These are phyloP conservation scores for Maudiozyma barnettii DNA, from an alignment of 805 yeast species.

Conservation along the genomic window DNA sequence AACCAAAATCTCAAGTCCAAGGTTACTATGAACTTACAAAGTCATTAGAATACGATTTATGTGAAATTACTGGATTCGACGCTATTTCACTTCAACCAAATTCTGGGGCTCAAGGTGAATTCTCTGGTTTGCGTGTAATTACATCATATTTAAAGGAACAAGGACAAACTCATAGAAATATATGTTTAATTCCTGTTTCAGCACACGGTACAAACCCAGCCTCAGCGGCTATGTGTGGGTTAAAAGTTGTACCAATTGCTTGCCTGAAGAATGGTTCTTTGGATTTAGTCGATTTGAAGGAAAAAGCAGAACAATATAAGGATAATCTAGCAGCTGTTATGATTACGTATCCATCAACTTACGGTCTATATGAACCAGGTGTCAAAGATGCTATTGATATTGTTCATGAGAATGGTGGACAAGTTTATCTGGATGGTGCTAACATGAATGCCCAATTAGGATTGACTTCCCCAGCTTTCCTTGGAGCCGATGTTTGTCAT, in stretches of 20 bases:
- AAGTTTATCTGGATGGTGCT: slow-evolving; percentile 96
- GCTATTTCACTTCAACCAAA: slow-evolving; percentile 92
- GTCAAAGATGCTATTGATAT: slow-evolving; percentile 76
- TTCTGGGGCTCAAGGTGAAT: slow-evolving; percentile 98
- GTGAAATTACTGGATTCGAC: slow-evolving; percentile 87
- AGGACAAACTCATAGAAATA: slow-evolving; percentile 66
- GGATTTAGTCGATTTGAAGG: slow-evolving; percentile 65
- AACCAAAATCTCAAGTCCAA: slow-evolving; percentile 75
- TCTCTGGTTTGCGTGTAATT: slow-evolving; percentile 84
- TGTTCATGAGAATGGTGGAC: slow-evolving; percentile 83
- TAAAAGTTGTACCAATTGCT: slow-evolving; percentile 87
- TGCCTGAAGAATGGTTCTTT: slow-evolving; percentile 80
- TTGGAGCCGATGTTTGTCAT: slow-evolving; percentile 98
- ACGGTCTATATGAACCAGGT: slow-evolving; percentile 91
- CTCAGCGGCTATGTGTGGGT: slow-evolving; percentile 93
- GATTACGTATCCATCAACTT: slow-evolving; percentile 97
- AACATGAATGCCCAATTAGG: slow-evolving; percentile 99
- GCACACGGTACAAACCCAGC: slow-evolving; percentile 99
- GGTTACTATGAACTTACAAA: slow-evolving; percentile 72
- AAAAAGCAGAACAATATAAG: slow-evolving; percentile 60
- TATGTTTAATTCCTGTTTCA: slow-evolving; percentile 90
- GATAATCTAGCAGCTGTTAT: slow-evolving; percentile 77
- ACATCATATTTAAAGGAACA: slow-evolving; percentile 60
- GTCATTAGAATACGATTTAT: slow-evolving; percentile 75
- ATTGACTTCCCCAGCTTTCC: slow-evolving; percentile 90